phyloP scores from a whole-genome alignment of 768 basidiomycete species.

The Tylopilus sp. region DNA sequence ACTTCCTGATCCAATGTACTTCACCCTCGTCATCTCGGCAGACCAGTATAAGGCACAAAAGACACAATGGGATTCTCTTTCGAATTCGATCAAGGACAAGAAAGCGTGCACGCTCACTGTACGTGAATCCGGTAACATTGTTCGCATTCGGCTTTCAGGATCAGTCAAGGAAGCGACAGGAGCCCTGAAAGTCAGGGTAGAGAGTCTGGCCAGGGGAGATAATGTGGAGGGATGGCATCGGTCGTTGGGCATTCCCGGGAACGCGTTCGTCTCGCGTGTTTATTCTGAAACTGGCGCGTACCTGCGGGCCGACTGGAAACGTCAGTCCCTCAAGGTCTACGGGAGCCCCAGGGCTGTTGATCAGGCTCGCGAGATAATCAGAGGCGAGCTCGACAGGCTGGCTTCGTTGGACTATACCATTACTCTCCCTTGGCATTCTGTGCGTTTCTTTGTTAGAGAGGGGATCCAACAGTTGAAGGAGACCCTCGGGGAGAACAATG shows the following conservation, averaged over 20 bases:
- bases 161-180: slow-evolving; percentile 53
- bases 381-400: slow-evolving; percentile 45
- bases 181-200: slow-evolving; percentile 56
- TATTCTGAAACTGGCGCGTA: slow-evolving; percentile 37
- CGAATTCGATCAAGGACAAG: slow-evolving; percentile 33
- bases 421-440: slow-evolving; percentile 34
- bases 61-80: slow-evolving; percentile 45
- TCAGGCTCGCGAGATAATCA: slow-evolving; percentile 43
- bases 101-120: slow-evolving; percentile 35
- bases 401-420: slow-evolving; percentile 41
- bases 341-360: slow-evolving; percentile 40
- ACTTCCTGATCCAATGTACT: slow-evolving; percentile 49
- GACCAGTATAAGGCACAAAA: slow-evolving; percentile 53
- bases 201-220: slow-evolving; percentile 50
- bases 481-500: slow-evolving; percentile 51
- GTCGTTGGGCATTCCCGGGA: slow-evolving; percentile 30
- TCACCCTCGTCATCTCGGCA: slow-evolving; percentile 44
- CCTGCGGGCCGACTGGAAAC: slow-evolving; percentile 45
- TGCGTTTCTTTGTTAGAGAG: slow-evolving; percentile 49
- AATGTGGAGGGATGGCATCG: slow-evolving; percentile 51
- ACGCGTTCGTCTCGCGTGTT: slow-evolving; percentile 35
- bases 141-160: slow-evolving; percentile 46
- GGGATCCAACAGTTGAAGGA: slow-evolving; percentile 51
- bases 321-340: slow-evolving; percentile 42
- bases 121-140: slow-evolving; percentile 19